Percentiles rank a stretch among this genome's conserved stretches.
These are phyloP conservation scores for Phytophthora sp. DNA, from an alignment of 352 stramenopile species.

Conservation along the genomic window DNA sequence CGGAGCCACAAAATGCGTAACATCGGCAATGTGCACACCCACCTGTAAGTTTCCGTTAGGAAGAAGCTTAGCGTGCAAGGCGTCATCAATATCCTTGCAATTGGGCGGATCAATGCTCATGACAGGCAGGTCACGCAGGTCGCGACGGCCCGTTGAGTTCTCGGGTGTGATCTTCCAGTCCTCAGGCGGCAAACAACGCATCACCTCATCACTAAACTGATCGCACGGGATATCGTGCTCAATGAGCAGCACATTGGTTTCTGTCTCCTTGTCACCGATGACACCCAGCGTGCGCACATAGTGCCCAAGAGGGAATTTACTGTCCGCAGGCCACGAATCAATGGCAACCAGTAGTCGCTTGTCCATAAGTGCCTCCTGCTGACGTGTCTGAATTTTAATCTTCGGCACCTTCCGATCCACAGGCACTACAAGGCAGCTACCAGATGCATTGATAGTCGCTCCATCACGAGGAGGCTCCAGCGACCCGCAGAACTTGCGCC, in stretches of 20 bases:
- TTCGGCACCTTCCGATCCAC: slow-evolving; percentile 93
- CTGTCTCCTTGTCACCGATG: slow-evolving; percentile 97
- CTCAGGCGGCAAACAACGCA: slow-evolving; percentile 92
- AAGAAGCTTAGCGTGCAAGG: slow-evolving; percentile 93
- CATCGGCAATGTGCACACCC: slow-evolving; percentile 99
- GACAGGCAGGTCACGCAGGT: slow-evolving; percentile 94
- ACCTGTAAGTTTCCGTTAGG: slow-evolving; percentile 94
- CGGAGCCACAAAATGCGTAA: slow-evolving; percentile 98
- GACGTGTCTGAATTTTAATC: slow-evolving; percentile 94
- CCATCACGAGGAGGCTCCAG: slow-evolving; percentile 81
- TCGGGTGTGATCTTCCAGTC: slow-evolving; percentile 97
- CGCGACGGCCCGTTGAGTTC: slow-evolving; percentile 88
- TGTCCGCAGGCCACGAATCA: slow-evolving; percentile 93
- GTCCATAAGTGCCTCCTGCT: slow-evolving; percentile 91
- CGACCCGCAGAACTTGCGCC: slow-evolving; percentile 94
- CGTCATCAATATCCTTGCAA: slow-evolving; percentile 99
- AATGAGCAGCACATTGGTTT: slow-evolving; percentile 95
- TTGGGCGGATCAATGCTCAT: slow-evolving; percentile 91
- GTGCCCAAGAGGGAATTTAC: slow-evolving; percentile 94
- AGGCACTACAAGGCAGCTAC: slow-evolving; percentile 81
- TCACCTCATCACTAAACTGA: slow-evolving; percentile 87
- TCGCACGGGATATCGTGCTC: slow-evolving; percentile 96
- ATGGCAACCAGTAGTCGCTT: slow-evolving; percentile 96
- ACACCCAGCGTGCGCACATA: slow-evolving; percentile 97
- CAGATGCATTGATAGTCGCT: slow-evolving; percentile 44